These are phyloP conservation scores for Boletus tomentosulus DNA, from an alignment of 768 basidiomycete genomes.

Conservation along the genomic window DNA sequence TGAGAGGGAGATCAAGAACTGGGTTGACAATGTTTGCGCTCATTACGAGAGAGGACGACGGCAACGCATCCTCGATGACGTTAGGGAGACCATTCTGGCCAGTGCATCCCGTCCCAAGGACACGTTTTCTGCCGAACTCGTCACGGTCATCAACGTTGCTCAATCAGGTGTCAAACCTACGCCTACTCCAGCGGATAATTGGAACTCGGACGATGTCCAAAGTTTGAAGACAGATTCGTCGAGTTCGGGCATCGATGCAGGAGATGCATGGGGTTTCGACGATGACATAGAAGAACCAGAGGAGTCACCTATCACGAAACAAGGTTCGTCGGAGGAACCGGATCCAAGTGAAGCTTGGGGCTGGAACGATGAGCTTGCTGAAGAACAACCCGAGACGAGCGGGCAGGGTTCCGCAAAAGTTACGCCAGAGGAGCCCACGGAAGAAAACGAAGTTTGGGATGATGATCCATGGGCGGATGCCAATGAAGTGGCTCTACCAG, in stretches of 20 bases:
- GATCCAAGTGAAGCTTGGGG: slow-evolving; percentile 68
- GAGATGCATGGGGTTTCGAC: slow-evolving; percentile 52
- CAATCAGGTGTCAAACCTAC: not conserved
- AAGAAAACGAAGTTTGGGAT: slow-evolving; percentile 54
- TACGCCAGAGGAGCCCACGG: slow-evolving; percentile 27
- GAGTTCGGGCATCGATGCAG: slow-evolving; percentile 22
- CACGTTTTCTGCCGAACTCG: slow-evolving; percentile 26
- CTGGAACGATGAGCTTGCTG: slow-evolving; percentile 51
- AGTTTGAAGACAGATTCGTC: slow-evolving; percentile 25
- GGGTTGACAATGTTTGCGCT: slow-evolving; percentile 61
- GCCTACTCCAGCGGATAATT: slow-evolving; percentile 34
- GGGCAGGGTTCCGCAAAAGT: not conserved
- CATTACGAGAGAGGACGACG: slow-evolving; percentile 82
- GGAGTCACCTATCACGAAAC: slow-evolving; percentile 13
- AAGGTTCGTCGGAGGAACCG: slow-evolving; percentile 18
- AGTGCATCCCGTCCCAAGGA: slow-evolving; percentile 13
- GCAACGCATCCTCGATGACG: slow-evolving; percentile 57
- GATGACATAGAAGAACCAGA: slow-evolving; percentile 36
- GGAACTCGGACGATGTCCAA: slow-evolving; percentile 44
- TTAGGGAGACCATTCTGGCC: slow-evolving; percentile 52
- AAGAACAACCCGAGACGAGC: slow-evolving; percentile 29
- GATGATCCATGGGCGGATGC: slow-evolving; percentile 68
- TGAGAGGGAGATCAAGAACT: slow-evolving; percentile 56
- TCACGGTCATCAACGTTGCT: slow-evolving; percentile 1
- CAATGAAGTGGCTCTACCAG: slow-evolving; percentile 25